Evolutionary conservation across 2,329 filamentous ascomycete genomes (phyloP).

Genomic region (Paecilomyces fulvus): DNA sequence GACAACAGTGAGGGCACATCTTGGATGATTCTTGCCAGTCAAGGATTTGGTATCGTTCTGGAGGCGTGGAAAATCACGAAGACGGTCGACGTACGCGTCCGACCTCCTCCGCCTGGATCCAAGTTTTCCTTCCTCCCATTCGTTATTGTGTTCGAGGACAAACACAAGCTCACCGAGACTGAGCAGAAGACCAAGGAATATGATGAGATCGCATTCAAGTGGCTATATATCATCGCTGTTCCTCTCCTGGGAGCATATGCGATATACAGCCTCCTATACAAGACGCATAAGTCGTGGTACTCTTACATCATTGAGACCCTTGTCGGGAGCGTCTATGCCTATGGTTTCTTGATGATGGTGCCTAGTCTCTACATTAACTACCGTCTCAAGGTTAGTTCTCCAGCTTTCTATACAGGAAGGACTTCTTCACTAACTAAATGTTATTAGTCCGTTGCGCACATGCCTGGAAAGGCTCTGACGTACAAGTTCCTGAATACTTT

Average conservation of each 20-base stretch:
- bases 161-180: conserved; percentile 88
- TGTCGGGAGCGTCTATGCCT: conserved; percentile 92
- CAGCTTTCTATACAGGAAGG: not conserved
- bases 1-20: conserved; percentile 97
- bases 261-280: conserved; percentile 82
- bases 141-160: conserved; percentile 81
- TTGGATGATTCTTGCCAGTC: conserved; percentile 96
- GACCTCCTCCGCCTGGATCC: conserved; percentile 58
- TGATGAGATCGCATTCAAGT: conserved; percentile 94
- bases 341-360: conserved; percentile 99
- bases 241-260: conserved; percentile 86
- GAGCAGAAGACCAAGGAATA: conserved; percentile 99
- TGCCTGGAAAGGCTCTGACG: conserved; percentile 93
- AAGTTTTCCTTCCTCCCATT: conserved; percentile 70
- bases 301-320: conserved; percentile 91
- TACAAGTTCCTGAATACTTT: conserved; percentile 99
- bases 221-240: conserved; percentile 86
- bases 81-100: conserved; percentile 77
- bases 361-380: conserved; percentile 98
- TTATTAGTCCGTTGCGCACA: conserved; percentile 68
- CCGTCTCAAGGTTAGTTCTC: conserved; percentile 62
- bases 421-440: conserved; percentile 10
- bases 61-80: conserved; percentile 96
- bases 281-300: conserved; percentile 97
- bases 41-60: conserved; percentile 72